Evolutionary conservation across 257 asterid species (phyloP).

Genomic region (Primulina huaijiensis): DNA sequence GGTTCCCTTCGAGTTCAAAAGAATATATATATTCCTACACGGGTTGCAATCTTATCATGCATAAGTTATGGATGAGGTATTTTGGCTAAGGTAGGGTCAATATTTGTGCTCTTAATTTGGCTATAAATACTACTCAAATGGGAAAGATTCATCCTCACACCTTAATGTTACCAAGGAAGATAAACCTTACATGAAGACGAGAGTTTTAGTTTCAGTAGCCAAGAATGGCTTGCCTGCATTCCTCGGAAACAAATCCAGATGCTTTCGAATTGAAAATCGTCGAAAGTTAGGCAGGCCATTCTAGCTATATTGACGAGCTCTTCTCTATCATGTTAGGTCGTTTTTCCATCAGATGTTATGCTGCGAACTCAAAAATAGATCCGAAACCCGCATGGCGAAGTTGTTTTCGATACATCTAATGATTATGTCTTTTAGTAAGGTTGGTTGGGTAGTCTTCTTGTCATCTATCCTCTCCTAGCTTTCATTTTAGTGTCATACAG

Average conservation of each 20-base stretch:
- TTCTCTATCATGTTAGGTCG: neutral
- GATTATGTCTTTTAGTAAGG: too few species aligned
- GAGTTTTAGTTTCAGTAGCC: neutral
- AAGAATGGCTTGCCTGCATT: slow-evolving; percentile 15
- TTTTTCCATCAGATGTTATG: neutral
- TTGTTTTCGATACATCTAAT: too few species aligned
- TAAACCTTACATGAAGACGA: neutral
- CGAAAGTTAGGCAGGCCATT: neutral
- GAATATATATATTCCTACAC: neutral
- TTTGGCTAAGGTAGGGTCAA: neutral
- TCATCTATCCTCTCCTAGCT: too few species aligned
- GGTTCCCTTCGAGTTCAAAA: neutral
- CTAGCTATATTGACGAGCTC: neutral
- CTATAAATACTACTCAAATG: neutral
- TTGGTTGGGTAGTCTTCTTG: too few species aligned
- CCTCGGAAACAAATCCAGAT: neutral
- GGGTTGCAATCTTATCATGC: neutral
- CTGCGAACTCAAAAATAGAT: too few species aligned
- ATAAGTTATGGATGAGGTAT: neutral
- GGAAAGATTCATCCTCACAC: neutral
- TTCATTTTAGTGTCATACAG: too few species aligned
- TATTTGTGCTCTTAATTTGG: neutral
- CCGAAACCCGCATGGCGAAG: neutral
- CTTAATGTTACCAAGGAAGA: neutral
- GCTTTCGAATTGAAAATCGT: too few species aligned